These are phyloP conservation scores for Neonectria neomacrospora DNA, from an alignment of 2,329 filamentous ascomycete species.

Conservation along the genomic window DNA sequence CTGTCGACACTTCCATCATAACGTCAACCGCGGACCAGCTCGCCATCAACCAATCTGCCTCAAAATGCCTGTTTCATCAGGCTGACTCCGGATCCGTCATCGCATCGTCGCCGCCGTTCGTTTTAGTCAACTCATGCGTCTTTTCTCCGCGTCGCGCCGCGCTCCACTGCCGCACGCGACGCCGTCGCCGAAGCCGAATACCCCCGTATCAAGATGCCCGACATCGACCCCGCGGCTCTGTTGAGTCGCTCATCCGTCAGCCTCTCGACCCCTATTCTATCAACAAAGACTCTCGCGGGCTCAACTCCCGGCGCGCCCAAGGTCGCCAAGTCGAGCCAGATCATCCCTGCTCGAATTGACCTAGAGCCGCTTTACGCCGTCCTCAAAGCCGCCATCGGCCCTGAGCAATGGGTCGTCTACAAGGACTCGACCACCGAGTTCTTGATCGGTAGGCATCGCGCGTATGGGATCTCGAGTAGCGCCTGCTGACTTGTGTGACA, in stretches of 20 bases:
- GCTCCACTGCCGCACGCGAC: conserved; percentile 61
- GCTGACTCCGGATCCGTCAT: conserved; percentile 54
- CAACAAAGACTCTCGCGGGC: conserved; percentile 67
- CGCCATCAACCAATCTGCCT: conserved; percentile 55
- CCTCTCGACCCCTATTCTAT: conserved; percentile 68
- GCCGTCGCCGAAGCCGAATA: conserved; percentile 47
- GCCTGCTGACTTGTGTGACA: conserved; percentile 51
- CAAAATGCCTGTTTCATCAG: conserved; percentile 59
- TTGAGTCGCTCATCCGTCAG: conserved; percentile 70
- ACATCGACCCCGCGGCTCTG: conserved; percentile 76
- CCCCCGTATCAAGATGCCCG: conserved; percentile 64
- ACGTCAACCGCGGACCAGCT: conserved; percentile 42
- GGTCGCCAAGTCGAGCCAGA: conserved; percentile 68
- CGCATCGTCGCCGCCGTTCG: conserved; percentile 52
- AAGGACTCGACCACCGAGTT: conserved; percentile 73
- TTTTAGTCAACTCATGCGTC: conserved; percentile 58
- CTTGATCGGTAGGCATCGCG: conserved; percentile 63
- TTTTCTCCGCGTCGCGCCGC: conserved; percentile 56
- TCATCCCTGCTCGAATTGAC: conserved; percentile 74
- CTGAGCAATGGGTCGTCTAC: conserved; percentile 72
- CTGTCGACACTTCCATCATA: conserved; percentile 42
- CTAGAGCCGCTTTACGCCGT: conserved; percentile 72
- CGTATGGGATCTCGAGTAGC: conserved; percentile 3
- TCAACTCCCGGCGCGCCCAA: conserved; percentile 62
- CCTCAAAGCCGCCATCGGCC: conserved; percentile 68